phyloP scores from a whole-genome alignment of 352 stramenopile species.

The Globisporangium carolinianum region DNA sequence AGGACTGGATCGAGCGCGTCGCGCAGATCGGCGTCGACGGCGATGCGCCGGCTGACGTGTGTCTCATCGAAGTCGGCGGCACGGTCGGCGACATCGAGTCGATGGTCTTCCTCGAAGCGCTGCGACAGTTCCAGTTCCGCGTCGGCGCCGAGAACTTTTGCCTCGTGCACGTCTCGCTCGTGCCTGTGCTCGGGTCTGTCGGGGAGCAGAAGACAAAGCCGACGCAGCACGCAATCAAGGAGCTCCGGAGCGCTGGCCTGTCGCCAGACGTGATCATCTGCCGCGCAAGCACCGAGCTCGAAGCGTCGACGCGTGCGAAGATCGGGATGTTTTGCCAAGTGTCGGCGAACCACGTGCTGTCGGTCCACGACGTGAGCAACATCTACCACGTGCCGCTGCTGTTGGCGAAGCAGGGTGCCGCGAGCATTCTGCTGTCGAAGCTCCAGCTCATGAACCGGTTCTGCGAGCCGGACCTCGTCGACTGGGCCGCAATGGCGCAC shows the following conservation, averaged over 20 bases:
- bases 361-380: conserved; percentile 99
- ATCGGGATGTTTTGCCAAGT: conserved; percentile 99
- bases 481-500: conserved; percentile 90
- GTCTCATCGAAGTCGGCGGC: conserved; percentile 98
- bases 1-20: conserved; percentile 98
- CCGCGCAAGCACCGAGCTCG: conserved; percentile 87
- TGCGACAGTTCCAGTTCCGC: conserved; percentile 98
- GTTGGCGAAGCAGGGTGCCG: conserved; percentile 92
- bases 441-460: conserved; percentile 90
- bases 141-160: conserved; percentile 98
- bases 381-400: conserved; percentile 99
- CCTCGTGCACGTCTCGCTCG: conserved; percentile 98
- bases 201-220: conserved; percentile 99
- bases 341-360: conserved; percentile 91
- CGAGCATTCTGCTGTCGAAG: conserved; percentile 92
- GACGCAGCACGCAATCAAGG: conserved; percentile 99
- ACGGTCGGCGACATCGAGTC: conserved; percentile 99
- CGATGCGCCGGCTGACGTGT: conserved; percentile 90
- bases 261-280: conserved; percentile 98
- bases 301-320: conserved; percentile 92
- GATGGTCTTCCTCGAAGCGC: conserved; percentile 98
- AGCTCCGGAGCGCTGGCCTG: conserved; percentile 95
- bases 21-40: conserved; percentile 92
- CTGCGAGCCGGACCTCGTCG: conserved; percentile 61
- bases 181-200: conserved; percentile 97